phyloP scores from a whole-genome alignment of 164 flowering plant genomes.

The Piper betle region DNA sequence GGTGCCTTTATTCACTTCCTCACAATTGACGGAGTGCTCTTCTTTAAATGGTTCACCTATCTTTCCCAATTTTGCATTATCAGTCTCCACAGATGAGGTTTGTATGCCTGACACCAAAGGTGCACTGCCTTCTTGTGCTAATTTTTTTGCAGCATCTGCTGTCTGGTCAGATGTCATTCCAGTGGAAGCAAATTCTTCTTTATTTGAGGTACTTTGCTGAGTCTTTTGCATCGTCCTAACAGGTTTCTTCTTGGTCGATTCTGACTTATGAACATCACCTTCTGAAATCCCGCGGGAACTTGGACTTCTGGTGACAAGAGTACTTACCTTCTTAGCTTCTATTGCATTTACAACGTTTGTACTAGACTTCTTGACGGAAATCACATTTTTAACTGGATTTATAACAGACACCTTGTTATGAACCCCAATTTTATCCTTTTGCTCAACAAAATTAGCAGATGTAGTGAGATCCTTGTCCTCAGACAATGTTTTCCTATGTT shows the following conservation, averaged over 20 bases:
- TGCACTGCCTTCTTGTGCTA: neutral
- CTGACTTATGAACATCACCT: slow-evolving; percentile 7
- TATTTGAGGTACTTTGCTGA: slow-evolving; percentile 9
- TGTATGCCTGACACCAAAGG: no score
- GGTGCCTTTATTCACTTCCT: slow-evolving; percentile 25
- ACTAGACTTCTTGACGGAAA: slow-evolving; percentile 8
- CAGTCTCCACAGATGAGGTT: no score
- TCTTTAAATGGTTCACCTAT: slow-evolving; percentile 6
- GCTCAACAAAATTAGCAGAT: neutral
- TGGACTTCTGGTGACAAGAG: slow-evolving; percentile 5
- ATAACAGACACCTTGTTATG: neutral
- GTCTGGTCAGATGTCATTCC: neutral
- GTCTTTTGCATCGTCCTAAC: slow-evolving; percentile 3
- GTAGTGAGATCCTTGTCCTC: slow-evolving; percentile 8
- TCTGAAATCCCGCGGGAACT: slow-evolving; percentile 11
- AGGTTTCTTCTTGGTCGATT: slow-evolving; percentile 7
- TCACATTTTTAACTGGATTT: slow-evolving; percentile 9
- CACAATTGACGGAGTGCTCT: slow-evolving; percentile 16
- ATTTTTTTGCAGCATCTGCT: neutral
- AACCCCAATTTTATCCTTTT: neutral
- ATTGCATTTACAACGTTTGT: neutral
- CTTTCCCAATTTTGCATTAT: slow-evolving; percentile 2
- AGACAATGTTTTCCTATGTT: slow-evolving; percentile 7
- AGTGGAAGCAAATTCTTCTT: neutral
- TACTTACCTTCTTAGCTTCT: slow-evolving; percentile 3